Evolutionary conservation across 2,329 filamentous ascomycete genomes (phyloP), one percentile per base, ranked within the genome.

Genomic region (Beauveria medogensis): DNA sequence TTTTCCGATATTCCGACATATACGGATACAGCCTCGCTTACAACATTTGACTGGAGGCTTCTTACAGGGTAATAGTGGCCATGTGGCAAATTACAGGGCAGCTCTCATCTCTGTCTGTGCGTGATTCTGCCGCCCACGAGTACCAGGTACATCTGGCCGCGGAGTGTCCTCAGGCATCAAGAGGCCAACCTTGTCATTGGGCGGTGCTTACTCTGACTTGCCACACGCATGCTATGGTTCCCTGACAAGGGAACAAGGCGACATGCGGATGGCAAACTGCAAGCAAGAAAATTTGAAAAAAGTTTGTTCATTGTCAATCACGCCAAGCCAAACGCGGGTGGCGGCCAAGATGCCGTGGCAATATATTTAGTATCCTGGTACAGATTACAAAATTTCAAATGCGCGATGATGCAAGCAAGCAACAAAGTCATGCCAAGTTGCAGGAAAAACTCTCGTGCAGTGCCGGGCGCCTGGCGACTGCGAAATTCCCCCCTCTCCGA

Each of bases 311-410:
- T 20, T n/a, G n/a, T 4, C 34, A 5, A 40, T 5, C n/a, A 53
- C 56, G 48, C 56, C 56, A 59, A 59, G 55, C 55, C 55, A 50
- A 50, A 58, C 37, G 46, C 34, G 34, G 30, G 55, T 58, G 22
- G 34, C 20, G 30, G 44, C 20, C 26, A 40, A 50, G 30, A 37
- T 43, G 47, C 34, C 34, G 34, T 37, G 5, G 34, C 34, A 37
- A 37, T 37, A 34, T 10, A 30, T 30, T n/a, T n/a, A 34, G 30
- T 37, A 37, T 37, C 34, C 12, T 37, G 12, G 34, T 16, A 37
- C 34, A 9, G 2, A 9, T 8, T 9, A 30, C 28, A 37, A 37
- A 37, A 14, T 14, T 16, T 37, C 34, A 10, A 37, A 37, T 37
- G 34, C 34, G 34, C 34, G 34, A 22, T 46, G 20, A 22, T 46